Evolutionary conservation across 805 yeast species (phyloP).

Genomic region (Nakazawaea wyomingensis): DNA sequence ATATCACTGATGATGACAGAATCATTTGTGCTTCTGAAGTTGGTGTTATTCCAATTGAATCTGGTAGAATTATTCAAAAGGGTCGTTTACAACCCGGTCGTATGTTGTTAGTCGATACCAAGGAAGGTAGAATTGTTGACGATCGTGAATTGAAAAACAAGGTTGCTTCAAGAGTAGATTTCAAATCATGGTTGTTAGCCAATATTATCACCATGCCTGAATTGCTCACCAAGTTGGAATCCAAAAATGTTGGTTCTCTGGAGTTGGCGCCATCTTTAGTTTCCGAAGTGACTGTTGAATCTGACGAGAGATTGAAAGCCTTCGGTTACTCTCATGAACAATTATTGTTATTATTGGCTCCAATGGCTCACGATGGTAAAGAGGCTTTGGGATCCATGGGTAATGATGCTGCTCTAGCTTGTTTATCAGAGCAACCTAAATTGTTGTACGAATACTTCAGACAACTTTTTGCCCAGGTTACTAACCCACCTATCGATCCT

Average conservation of each 20-base stretch:
- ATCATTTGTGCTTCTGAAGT: conserved; percentile 98
- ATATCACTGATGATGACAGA: conserved; percentile 88
- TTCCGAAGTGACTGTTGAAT: conserved; percentile 48
- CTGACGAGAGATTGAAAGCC: conserved; percentile 79
- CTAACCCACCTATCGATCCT: conserved; percentile 98
- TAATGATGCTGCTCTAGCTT: conserved; percentile 93
- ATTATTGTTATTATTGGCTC: conserved; percentile 73
- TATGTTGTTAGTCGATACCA: conserved; percentile 91
- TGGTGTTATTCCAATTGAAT: conserved; percentile 88
- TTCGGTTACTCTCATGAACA: conserved; percentile 96
- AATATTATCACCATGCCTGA: conserved; percentile 83
- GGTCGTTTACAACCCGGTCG: conserved; percentile 96
- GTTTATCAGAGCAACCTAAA: conserved; percentile 89
- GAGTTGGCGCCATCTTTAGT: conserved; percentile 22
- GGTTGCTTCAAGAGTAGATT: conserved; percentile 81
- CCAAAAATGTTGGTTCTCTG: conserved; percentile 28
- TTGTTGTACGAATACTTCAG: conserved; percentile 90
- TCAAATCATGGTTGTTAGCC: conserved; percentile 88
- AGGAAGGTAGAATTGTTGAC: conserved; percentile 88
- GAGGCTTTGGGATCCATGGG: conserved; percentile 99
- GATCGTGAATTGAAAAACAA: conserved; percentile 79
- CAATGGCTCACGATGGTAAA: conserved; percentile 90
- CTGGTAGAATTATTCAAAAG: conserved; percentile 77
- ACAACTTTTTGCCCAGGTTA: conserved; percentile 95
- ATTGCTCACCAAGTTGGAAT: conserved; percentile 52